Conservation (phyloP, 2,329 filamentous ascomycete species). For the Alternaria alternata region DNA sequence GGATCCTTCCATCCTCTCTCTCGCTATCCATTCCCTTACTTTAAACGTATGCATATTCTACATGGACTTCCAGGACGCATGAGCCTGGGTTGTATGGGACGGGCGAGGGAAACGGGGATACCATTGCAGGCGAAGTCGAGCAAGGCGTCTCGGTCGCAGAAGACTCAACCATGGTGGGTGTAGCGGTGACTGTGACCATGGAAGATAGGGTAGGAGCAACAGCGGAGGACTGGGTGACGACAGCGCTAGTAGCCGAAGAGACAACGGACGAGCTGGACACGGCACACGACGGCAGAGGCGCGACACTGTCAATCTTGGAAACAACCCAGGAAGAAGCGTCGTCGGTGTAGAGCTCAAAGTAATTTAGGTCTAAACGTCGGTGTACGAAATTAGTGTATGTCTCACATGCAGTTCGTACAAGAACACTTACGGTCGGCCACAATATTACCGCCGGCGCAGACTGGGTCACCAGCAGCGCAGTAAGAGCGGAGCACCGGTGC, state of each 20-base stretch:
- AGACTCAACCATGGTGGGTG: constrained; percentile 1
- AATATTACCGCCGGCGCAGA: constrained; percentile 67
- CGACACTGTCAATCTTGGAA: constrained; percentile 30
- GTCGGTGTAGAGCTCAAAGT: constrained; percentile 53
- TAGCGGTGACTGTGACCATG: background rate
- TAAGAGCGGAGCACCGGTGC: constrained; percentile 66
- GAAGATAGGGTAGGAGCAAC: constrained; percentile 22
- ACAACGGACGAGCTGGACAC: constrained; percentile 21
- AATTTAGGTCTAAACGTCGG: constrained; percentile 64
- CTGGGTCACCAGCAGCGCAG: constrained; percentile 68
- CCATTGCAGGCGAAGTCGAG: constrained; percentile 18
- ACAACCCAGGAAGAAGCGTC: constrained; percentile 34
- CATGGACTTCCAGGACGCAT: constrained; percentile 17
- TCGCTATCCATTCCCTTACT: too few species aligned
- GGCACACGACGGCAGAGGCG: constrained; percentile 25
- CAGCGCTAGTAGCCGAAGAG: constrained; percentile 27
- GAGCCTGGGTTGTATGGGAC: constrained; percentile 16
- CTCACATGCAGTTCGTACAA: too few species aligned
- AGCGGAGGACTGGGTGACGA: constrained; percentile 24
- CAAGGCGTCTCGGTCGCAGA: constrained; percentile 13
- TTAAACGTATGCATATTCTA: constrained; percentile 19
- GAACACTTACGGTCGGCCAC: too few species aligned
- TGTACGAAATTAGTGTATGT: too few species aligned
- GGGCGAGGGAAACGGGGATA: constrained; percentile 18
- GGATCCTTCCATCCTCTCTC: too few species aligned